These are phyloP conservation scores for Hypomontagnella submonticulosa DNA, from an alignment of 495 filamentous ascomycete species.

Conservation along the genomic window DNA sequence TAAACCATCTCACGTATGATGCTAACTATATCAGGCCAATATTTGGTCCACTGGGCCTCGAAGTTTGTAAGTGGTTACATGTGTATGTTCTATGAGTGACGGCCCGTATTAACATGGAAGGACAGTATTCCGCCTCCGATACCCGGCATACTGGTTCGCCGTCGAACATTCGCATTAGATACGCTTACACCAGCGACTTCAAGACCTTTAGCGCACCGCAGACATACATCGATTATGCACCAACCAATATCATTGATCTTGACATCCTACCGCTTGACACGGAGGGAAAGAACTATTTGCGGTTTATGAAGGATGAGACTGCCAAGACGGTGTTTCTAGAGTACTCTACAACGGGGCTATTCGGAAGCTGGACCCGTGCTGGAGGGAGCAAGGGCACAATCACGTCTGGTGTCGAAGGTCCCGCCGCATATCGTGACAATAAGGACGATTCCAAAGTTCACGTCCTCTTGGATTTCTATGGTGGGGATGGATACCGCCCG, in stretches of 20 bases:
- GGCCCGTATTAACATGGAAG: slow-evolving; percentile 20
- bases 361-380: slow-evolving; percentile 62
- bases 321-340: slow-evolving; percentile 63
- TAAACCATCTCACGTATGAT: neutral
- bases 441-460: slow-evolving; percentile 53
- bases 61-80: slow-evolving; percentile 59
- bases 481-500: slow-evolving; percentile 62
- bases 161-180: slow-evolving; percentile 56
- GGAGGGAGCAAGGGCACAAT: slow-evolving; percentile 56
- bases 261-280: slow-evolving; percentile 53
- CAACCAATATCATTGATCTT: slow-evolving; percentile 59
- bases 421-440: slow-evolving; percentile 62
- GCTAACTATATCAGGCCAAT: slow-evolving; percentile 50
- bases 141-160: slow-evolving; percentile 52
- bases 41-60: slow-evolving; percentile 65
- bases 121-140: slow-evolving; percentile 55
- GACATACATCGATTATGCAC: slow-evolving; percentile 57
- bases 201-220: slow-evolving; percentile 54
- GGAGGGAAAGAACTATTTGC: slow-evolving; percentile 51
- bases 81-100: neutral
- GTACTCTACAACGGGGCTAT: slow-evolving; percentile 57
- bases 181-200: slow-evolving; percentile 59
- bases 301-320: slow-evolving; percentile 66
- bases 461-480: slow-evolving; percentile 63
- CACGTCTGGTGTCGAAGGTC: slow-evolving; percentile 59